phyloP scores from a whole-genome alignment of 1,139 yeast genomes.

The Geotrichum fermentans region DNA sequence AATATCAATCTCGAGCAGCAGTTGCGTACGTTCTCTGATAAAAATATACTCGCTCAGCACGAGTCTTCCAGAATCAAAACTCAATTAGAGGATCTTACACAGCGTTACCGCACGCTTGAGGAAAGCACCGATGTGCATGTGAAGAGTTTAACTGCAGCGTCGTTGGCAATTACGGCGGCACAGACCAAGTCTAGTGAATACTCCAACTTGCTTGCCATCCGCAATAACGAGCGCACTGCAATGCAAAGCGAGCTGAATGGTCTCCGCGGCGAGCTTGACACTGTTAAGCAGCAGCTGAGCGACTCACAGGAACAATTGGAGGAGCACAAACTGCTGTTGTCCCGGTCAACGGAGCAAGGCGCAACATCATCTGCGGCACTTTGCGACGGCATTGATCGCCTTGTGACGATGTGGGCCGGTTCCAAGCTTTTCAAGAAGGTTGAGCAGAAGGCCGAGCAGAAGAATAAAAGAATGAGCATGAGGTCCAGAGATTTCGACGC shows the following conservation, averaged over 20 bases:
- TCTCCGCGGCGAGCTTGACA: slow-evolving; percentile 25
- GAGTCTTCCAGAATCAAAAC: slow-evolving; percentile 25
- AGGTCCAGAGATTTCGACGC: slow-evolving; percentile 3
- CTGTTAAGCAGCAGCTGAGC: slow-evolving; percentile 25
- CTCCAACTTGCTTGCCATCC: slow-evolving; percentile 26
- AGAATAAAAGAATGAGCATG: background rate
- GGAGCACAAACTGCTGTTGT: slow-evolving; percentile 12
- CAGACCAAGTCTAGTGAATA: slow-evolving; percentile 28
- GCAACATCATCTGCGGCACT: slow-evolving; percentile 27
- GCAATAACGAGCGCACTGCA: slow-evolving; percentile 24
- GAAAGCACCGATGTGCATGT: slow-evolving; percentile 30
- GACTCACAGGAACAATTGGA: slow-evolving; percentile 15
- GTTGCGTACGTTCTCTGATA: slow-evolving; percentile 30
- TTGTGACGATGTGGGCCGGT: slow-evolving; percentile 33
- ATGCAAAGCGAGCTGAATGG: slow-evolving; percentile 25
- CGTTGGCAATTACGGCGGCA: slow-evolving; percentile 31
- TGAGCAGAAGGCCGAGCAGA: slow-evolving; percentile 1
- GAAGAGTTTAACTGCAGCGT: slow-evolving; percentile 31
- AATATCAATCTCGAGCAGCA: slow-evolving; percentile 27
- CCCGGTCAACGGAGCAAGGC: slow-evolving; percentile 6
- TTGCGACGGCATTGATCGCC: slow-evolving; percentile 28
- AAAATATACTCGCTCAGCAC: slow-evolving; percentile 27
- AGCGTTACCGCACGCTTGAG: slow-evolving; percentile 25
- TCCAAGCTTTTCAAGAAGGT: slow-evolving; percentile 25
- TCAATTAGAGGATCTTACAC: slow-evolving; percentile 24